A percentile compares a stretch with the other conserved stretches of the same genome.
phyloP scores from a whole-genome alignment of 768 basidiomycete genomes.

The Collybia nuda region DNA sequence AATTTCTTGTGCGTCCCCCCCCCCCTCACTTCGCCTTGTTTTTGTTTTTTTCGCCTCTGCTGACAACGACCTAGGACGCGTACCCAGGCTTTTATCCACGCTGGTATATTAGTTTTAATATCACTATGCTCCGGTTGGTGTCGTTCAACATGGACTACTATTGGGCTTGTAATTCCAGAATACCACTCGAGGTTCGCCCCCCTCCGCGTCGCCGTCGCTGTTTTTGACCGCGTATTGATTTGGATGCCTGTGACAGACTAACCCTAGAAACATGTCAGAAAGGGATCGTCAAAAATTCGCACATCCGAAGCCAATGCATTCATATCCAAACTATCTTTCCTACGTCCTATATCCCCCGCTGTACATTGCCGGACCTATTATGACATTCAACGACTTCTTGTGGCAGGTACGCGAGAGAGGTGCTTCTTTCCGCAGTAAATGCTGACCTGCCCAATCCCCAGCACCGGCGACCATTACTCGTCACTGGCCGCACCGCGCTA shows the following conservation, averaged over 20 bases:
- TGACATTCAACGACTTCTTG: slow-evolving; percentile 94
- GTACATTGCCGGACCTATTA: slow-evolving; percentile 94
- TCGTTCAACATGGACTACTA: slow-evolving; percentile 94
- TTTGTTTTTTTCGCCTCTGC: slow-evolving; percentile 1
- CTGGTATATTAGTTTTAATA: slow-evolving; percentile 95
- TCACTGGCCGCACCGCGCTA: slow-evolving; percentile 38
- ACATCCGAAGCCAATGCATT: slow-evolving; percentile 62
- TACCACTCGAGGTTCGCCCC: neutral
- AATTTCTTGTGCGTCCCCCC: slow-evolving; percentile 65
- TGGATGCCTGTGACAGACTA: slow-evolving; percentile 8
- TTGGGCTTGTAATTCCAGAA: slow-evolving; percentile 61
- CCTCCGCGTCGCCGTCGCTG: neutral
- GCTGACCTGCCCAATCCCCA: slow-evolving; percentile 25
- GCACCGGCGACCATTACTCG: slow-evolving; percentile 58
- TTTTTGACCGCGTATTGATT: neutral
- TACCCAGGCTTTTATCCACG: slow-evolving; percentile 80
- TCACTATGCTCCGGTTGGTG: slow-evolving; percentile 90
- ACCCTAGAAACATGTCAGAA: slow-evolving; percentile 35
- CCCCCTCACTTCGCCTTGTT: too few species aligned
- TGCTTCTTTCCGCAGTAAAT: neutral
- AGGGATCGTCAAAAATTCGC: slow-evolving; percentile 59
- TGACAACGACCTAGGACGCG: slow-evolving; percentile 47
- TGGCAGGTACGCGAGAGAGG: slow-evolving; percentile 69
- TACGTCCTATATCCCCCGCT: slow-evolving; percentile 92
- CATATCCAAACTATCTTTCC: slow-evolving; percentile 70